Evolutionary conservation across 176 grass and related monocot species (phyloP), one percentile per base, ranked within the genome.

Genomic region (Ampelocalamus luodianensis): DNA sequence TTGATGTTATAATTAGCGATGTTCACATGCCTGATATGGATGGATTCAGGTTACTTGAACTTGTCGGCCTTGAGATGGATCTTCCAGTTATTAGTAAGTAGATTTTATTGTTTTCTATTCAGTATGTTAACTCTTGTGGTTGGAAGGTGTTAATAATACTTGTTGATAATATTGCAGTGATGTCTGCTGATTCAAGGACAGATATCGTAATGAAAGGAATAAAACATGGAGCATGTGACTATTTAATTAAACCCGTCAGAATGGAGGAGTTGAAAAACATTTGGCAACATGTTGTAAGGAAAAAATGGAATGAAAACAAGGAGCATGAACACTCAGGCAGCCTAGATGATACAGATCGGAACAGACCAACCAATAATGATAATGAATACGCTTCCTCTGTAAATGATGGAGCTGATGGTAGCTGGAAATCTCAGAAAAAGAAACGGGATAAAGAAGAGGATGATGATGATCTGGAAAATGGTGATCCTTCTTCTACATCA

Each of bases 11-110:
- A 78, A 86, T 99, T 83, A 99, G 96, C 34, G 96, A 99, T 82
- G 96, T 99, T 68, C 96, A 99, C 76, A 99, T 99, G 97, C 97
- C 97, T 32, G 97, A 99, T 85, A 99, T 96, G 90, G 86, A 99
- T 78, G 97, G 97, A 29, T 96, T 99, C 76, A 94, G 87, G 69
- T 86, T 99, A 79, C 97, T 99, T 88, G 97, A 99, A 89, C 92
- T 88, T 79, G 91, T 99, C 58, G 97, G 97, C 23, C 91, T 99
- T 77, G 97, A 99, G 83, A 94, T 99, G 97, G 97, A 99, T 61
- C 91, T 99, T 77, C 97, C 97, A 54, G 97, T 99, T 81, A 99
- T 99, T 76, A 99, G 97, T 99, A 84, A 90, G 96, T 99, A 90
- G 9, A 87, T 64, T 46, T 26, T 87, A 62, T 69, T 38, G 3